Percentiles rank a stretch among this genome's conserved stretches.
These are phyloP conservation scores for Chaetoceros muelleri DNA, from an alignment of 108 stramenopile genomes.

Conservation along the genomic window DNA sequence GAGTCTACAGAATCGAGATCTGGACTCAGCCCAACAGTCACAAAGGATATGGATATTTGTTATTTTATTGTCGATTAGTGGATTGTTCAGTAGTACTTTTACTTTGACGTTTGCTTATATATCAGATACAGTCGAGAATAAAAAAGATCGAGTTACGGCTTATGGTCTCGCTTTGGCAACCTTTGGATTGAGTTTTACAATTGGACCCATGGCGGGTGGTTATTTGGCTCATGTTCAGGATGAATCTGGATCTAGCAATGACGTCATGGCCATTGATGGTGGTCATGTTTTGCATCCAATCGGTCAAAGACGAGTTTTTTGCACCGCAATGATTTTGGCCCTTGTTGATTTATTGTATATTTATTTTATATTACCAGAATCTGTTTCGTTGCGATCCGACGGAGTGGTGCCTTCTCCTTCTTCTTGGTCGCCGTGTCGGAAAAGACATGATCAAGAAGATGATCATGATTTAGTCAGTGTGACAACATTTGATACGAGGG, in stretches of 20 bases:
- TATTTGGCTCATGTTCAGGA: constrained; percentile 59
- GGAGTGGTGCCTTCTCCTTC: too few species aligned
- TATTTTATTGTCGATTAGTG: constrained; percentile 61
- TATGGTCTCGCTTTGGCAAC: constrained; percentile 96
- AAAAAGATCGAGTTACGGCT: constrained; percentile 79
- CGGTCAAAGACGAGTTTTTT: constrained; percentile 58
- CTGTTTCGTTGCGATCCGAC: constrained; percentile 11
- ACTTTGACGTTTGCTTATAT: constrained; percentile 97
- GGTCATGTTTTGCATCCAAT: constrained; percentile 20
- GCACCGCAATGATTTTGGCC: constrained; percentile 40
- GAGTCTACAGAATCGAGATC: constrained; percentile 3
- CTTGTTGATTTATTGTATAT: constrained; percentile 70
- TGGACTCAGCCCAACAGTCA: constrained; percentile 1
- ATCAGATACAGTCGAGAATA: constrained; percentile 74
- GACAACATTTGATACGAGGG: not conserved
- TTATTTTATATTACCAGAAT: constrained; percentile 63
- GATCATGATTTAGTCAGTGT: not conserved
- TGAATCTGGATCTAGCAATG: not conserved
- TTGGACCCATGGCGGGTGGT: constrained; percentile 94
- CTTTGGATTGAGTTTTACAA: constrained; percentile 88
- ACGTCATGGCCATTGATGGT: not conserved
- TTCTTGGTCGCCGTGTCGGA: too few species aligned
- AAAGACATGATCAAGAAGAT: constrained; percentile 5
- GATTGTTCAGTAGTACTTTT: constrained; percentile 93
- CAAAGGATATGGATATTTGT: constrained; percentile 51